Conservation (phyloP, 768 basidiomycete species). For the Termitomyces sp. region DNA sequence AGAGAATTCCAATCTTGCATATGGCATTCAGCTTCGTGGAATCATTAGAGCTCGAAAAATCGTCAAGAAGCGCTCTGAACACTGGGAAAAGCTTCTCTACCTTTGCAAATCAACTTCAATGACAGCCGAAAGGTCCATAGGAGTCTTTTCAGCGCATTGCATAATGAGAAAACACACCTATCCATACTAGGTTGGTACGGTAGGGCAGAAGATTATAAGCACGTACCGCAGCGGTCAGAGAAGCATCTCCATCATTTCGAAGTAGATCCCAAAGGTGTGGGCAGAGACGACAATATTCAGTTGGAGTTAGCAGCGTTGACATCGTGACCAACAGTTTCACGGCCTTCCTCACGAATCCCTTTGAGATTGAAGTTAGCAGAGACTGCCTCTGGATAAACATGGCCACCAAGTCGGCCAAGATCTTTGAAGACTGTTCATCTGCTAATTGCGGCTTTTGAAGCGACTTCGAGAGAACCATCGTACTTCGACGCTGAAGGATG, state of each 20-base stretch:
- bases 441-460: conserved; percentile 15
- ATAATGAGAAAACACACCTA: conserved; percentile 63
- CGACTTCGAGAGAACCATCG: conserved; percentile 28
- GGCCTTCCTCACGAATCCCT: conserved; percentile 38
- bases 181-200: neutral
- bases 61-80: neutral
- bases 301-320: conserved; percentile 42
- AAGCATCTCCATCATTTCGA: conserved; percentile 35
- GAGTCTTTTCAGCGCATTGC: conserved; percentile 64
- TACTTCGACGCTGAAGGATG: conserved; percentile 33
- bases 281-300: conserved; percentile 47
- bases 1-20: conserved; percentile 46
- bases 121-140: conserved; percentile 38
- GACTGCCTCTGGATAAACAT: conserved; percentile 30
- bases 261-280: conserved; percentile 54
- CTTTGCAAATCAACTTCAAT: conserved; percentile 53
- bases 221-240: conserved; percentile 46
- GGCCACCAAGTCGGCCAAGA: conserved; percentile 25
- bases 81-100: conserved; percentile 22
- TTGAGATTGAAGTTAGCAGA: conserved; percentile 37
- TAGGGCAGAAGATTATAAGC: neutral
- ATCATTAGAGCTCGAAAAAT: conserved; percentile 37
- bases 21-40: conserved; percentile 45
- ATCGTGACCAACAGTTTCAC: conserved; percentile 61
- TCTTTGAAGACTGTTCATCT: conserved; percentile 8